Percentiles rank a stretch among this genome's conserved stretches.
Evolutionary conservation across 805 yeast species (phyloP).

Genomic region (Brettanomyces custersianus): DNA sequence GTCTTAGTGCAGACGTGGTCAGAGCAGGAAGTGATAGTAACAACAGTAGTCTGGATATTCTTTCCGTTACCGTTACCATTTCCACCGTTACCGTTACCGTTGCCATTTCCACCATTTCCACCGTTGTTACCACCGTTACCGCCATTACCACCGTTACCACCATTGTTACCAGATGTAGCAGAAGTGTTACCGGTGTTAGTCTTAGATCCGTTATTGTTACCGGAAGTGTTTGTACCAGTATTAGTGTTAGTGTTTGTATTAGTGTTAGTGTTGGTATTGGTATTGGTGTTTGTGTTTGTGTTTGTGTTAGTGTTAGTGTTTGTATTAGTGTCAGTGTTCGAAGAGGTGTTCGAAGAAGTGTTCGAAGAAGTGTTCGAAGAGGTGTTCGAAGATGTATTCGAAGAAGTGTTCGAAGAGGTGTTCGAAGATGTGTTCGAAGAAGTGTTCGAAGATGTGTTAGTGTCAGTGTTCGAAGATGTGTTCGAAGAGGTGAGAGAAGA

Average conservation of each 20-base stretch:
- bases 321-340: neutral
- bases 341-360: no score
- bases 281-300: neutral
- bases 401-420: no score
- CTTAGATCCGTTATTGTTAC: no score
- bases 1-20: slow-evolving; percentile 1
- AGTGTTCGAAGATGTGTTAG: no score
- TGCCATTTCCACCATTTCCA: neutral
- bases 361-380: no score
- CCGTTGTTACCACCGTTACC: slow-evolving; percentile 19
- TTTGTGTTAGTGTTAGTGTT: neutral
- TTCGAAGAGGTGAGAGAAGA: neutral
- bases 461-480: no score
- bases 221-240: neutral
- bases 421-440: no score
- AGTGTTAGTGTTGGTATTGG: slow-evolving; percentile 1
- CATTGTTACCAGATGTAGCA: slow-evolving; percentile 25
- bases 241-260: neutral
- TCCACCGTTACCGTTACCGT: neutral
- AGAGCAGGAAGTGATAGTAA: slow-evolving; percentile 1
- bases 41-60: slow-evolving; percentile 1
- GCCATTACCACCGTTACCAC: slow-evolving; percentile 26
- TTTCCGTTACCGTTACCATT: neutral
- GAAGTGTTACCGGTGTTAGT: slow-evolving; percentile 3
- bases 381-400: no score